These are phyloP conservation scores for Salix brachista DNA, from an alignment of 345 rosid genomes.

Conservation along the genomic window DNA sequence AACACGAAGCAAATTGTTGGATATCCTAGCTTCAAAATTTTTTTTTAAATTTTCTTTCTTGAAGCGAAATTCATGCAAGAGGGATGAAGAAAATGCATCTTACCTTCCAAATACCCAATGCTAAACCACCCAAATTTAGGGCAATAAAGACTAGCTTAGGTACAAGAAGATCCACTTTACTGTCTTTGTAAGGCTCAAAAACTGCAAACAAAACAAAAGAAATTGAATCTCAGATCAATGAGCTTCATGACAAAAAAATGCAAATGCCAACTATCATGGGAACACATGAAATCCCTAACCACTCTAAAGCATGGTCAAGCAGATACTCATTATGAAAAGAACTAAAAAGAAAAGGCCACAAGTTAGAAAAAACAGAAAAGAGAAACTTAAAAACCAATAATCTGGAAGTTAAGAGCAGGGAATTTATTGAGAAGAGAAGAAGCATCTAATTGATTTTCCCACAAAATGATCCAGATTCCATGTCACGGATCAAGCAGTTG, in stretches of 20 bases:
- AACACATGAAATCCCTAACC: neutral
- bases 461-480: neutral
- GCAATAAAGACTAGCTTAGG: slow-evolving; percentile 92
- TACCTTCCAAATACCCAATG: slow-evolving; percentile 98
- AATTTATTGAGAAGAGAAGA: neutral
- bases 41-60: neutral
- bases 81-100: slow-evolving; percentile 15
- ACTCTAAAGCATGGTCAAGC: neutral
- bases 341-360: neutral
- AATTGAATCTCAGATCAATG: neutral
- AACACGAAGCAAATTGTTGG: neutral
- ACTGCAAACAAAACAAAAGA: slow-evolving; percentile 38
- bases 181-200: slow-evolving; percentile 97
- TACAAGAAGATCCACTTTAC: slow-evolving; percentile 77
- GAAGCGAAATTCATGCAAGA: neutral
- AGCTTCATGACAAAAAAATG: neutral
- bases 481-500: neutral
- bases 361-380: neutral
- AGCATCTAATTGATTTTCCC: neutral
- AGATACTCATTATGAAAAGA: neutral
- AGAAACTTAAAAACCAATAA: neutral
- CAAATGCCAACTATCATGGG: neutral
- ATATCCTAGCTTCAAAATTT: neutral
- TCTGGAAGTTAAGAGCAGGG: neutral
- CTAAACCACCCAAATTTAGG: slow-evolving; percentile 87